Conservation (phyloP, 2,329 filamentous ascomycete species). For the Chrysoporthe cubensis region DNA sequence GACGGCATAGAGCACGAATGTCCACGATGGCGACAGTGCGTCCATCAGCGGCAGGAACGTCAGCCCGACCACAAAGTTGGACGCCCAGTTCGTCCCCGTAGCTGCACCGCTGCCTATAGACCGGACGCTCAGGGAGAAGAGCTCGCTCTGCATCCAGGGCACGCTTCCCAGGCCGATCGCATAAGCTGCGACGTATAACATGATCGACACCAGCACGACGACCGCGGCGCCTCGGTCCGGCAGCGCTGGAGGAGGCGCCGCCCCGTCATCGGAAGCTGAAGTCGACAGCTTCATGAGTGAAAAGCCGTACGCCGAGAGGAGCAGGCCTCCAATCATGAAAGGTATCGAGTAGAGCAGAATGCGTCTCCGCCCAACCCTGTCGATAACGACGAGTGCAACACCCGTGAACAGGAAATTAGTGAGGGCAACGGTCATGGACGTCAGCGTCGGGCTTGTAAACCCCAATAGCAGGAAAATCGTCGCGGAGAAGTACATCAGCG, state of each 20-base stretch:
- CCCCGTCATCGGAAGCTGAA: conserved; percentile 24
- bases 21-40: conserved; percentile 70
- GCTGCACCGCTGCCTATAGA: conserved; percentile 73
- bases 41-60: conserved; percentile 91
- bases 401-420: conserved; percentile 84
- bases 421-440: conserved; percentile 75
- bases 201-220: conserved; percentile 74
- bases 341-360: conserved; percentile 85
- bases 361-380: conserved; percentile 75
- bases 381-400: conserved; percentile 76
- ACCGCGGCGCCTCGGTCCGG: conserved; percentile 44
- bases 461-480: conserved; percentile 80
- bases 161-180: conserved; percentile 89
- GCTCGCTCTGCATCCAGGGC: conserved; percentile 94
- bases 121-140: conserved; percentile 79
- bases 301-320: conserved; percentile 75
- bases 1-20: conserved; percentile 78
- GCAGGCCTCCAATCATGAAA: conserved; percentile 76
- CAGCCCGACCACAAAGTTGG: conserved; percentile 83
- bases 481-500: conserved; percentile 88
- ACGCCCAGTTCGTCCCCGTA: conserved; percentile 84
- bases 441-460: conserved; percentile 78
- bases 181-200: conserved; percentile 83
- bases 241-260: conserved; percentile 30
- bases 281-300: conserved; percentile 58